These are phyloP conservation scores for Prunus armeniaca DNA, from an alignment of 306 rosid genomes.

Conservation along the genomic window DNA sequence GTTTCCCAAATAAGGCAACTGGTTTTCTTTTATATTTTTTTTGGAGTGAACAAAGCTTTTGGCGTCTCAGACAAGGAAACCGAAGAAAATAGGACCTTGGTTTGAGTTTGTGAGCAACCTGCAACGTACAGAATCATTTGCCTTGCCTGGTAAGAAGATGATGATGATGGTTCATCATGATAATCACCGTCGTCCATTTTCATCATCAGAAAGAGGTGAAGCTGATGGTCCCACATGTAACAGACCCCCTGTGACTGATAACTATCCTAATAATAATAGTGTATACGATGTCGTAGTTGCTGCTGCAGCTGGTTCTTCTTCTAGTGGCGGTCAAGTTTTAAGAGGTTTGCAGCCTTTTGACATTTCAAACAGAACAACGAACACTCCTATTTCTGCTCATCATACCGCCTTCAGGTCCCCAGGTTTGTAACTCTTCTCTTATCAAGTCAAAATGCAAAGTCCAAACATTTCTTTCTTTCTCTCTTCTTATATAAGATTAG, in stretches of 20 bases:
- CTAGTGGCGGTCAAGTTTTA: conserved; percentile 26
- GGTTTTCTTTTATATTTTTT: not conserved
- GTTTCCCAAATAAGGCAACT: conserved; percentile 28
- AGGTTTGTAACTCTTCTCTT: conserved; percentile 32
- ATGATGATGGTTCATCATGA: conserved; percentile 37
- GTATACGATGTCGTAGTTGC: conserved; percentile 31
- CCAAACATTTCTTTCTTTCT: too few species aligned
- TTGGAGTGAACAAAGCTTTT: conserved; percentile 19
- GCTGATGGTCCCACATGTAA: conserved; percentile 57
- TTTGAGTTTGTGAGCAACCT: conserved; percentile 21
- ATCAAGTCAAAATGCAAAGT: conserved; percentile 5
- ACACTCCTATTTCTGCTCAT: conserved; percentile 21
- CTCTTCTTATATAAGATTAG: too few species aligned
- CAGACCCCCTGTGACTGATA: not conserved
- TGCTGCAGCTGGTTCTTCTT: conserved; percentile 16
- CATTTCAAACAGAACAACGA: conserved; percentile 12
- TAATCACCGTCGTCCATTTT: conserved; percentile 53
- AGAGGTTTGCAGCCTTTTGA: conserved; percentile 59
- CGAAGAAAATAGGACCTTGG: conserved; percentile 19
- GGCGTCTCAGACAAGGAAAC: conserved; percentile 38
- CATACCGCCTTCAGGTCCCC: conserved; percentile 43
- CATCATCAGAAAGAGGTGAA: conserved; percentile 22
- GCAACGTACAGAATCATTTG: not conserved
- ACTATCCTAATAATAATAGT: not conserved
- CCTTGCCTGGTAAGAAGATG: conserved; percentile 19